Base-by-base conservation (phyloP, 2,329 filamentous ascomycete genomes). In the Exophiala aquamarina region DNA sequence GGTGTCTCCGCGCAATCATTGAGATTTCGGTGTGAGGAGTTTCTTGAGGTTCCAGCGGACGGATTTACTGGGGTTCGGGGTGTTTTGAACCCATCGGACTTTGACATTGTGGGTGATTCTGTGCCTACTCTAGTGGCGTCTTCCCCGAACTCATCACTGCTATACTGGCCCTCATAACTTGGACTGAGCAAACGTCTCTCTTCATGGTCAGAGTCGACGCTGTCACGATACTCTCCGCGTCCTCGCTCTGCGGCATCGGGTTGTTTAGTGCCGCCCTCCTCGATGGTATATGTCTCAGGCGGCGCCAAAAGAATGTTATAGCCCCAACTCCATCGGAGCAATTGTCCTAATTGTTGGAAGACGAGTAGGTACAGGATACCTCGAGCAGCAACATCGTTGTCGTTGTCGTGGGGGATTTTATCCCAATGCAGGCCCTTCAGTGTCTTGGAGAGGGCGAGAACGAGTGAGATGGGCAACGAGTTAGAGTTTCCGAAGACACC, bases 401-500 rank as follows among this genome's bases (percentile, higher is more conserved):
- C 92, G 61, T 94, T 97, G 60, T 98, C 93, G 44, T 89, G 87
- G 0, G 89, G 87, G 40, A 97, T 82, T 57, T 82, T 86, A 69
- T 92, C 86, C 93, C 93, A 98, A 66, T 97, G 92, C 23, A 98
- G 76, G 4, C 93, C 93, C 60, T 85, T 83, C 47, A 98, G 77
- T 0, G 93, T 98, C 65, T 95, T 87, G 11, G 92, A 94, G 9
- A 98, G 78, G 7, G 92, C 96, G 47, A 97, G 80, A 53, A 98
- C 90, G 46, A 98, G 82, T 0, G 93, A 98, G 52, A 98, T 97
- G 0, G 93, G 93, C 15, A 98, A 79, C 14, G 93, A 97, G 70
- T 98, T 98, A 26, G 92, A 97, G 68, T 98, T 98, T 60, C 92
- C 93, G 66, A 98, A 98, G 39, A 97, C 81, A 39, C 88, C 91